Percentiles rank a stretch among this genome's conserved stretches.
phyloP scores from a whole-genome alignment of 2,329 filamentous ascomycete species.

The Shiraia bambusicola region DNA sequence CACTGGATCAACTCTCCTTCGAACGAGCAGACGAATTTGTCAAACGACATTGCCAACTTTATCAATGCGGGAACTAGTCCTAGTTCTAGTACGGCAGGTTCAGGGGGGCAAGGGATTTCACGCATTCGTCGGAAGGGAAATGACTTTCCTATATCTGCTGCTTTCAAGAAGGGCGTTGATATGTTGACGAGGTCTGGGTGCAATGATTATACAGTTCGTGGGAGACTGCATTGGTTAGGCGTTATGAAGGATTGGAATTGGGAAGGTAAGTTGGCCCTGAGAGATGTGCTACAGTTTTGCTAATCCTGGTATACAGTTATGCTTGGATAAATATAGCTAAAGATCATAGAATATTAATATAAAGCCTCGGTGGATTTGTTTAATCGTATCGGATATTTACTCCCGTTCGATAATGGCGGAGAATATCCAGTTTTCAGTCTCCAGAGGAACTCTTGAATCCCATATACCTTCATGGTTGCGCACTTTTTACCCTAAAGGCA shows the following conservation, averaged over 20 bases:
- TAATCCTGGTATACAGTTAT: conserved; percentile 1
- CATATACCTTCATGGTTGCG: no score
- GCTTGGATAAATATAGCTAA: conserved; percentile 2
- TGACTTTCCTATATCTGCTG: conserved; percentile 39
- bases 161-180: conserved; percentile 31
- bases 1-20: conserved; percentile 2
- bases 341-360: no score
- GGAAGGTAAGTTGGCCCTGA: conserved; percentile 58
- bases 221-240: conserved; percentile 65
- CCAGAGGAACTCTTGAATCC: no score
- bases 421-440: no score
- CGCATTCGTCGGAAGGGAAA: conserved; percentile 8
- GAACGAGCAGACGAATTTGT: conserved; percentile 3
- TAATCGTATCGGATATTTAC: no score
- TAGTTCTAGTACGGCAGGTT: conserved; percentile 5
- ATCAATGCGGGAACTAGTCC: conserved; percentile 10
- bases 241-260: conserved; percentile 70
- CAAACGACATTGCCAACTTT: conserved; percentile 11
- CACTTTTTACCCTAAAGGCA: no score
- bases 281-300: not conserved
- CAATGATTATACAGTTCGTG: conserved; percentile 62
- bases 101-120: conserved; percentile 3
- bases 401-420: no score
- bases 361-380: no score
- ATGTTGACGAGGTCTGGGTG: conserved; percentile 50